Evolutionary conservation across 257 asterid species (phyloP), one percentile per base, ranked within the genome.

Genomic region (Salvia rosmarinus): DNA sequence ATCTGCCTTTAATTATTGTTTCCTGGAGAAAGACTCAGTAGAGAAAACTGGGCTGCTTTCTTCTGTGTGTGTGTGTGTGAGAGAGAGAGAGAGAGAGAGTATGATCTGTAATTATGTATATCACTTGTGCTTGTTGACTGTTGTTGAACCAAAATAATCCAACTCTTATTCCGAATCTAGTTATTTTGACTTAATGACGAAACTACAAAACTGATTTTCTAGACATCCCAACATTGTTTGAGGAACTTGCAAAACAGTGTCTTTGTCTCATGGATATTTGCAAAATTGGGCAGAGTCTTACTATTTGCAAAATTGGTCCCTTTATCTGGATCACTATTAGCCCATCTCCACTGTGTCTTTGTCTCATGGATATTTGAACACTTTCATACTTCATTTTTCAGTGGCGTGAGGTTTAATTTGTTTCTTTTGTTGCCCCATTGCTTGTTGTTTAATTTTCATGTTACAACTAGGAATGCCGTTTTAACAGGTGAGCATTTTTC

Each of bases 361-460:
- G 51, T 68, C 25, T 21, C 54, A 55, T 9, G 14, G n/a, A 11
- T 40, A 20, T 37, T 6, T 43, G 20, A 68, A 6, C 46, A 50
- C 12, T 30, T 51, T 4, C 30, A 12, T 34, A 10, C 16, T 42
- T 55, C 66, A 13, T 44, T 20, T 23, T 12, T 43, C 25, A 28
- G 16, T 32, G 21, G 40, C 42, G 21, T 58, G 19, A 47, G 16
- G 14, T 57, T 54, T 47, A 25, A 0, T 34, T 17, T 59, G 62
- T 16, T 19, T 16, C 10, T 35, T 9, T 37, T 63, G 43, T 17
- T 28, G 5, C 20, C 51, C 34, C 44, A 17, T 57, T 12, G 4
- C 39, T 16, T 47, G 64, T 52, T 54, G 44, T 71, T 28, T 66
- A 28, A 13, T 62, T 40, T 35, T 46, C 32, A 47, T 70, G 44